These are phyloP conservation scores for Tolypocladium album DNA, from an alignment of 2,329 filamentous ascomycete species.

Conservation along the genomic window DNA sequence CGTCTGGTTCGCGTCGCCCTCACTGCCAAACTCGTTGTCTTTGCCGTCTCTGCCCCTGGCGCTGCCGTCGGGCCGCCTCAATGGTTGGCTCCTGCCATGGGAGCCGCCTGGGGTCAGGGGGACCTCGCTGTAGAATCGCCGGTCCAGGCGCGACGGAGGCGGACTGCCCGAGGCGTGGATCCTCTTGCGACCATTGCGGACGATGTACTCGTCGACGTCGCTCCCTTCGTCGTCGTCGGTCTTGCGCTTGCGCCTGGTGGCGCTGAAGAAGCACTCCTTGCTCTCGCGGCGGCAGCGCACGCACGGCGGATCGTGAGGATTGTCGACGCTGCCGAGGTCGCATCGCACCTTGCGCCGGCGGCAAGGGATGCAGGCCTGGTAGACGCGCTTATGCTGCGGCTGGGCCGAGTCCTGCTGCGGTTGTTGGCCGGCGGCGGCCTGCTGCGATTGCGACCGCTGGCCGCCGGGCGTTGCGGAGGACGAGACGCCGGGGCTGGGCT, in stretches of 20 bases:
- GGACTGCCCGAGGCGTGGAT: conserved; percentile 36
- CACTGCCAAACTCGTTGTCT: conserved; percentile 25
- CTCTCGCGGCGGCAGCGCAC: conserved; percentile 87
- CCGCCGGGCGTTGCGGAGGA: conserved; percentile 7
- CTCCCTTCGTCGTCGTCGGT: conserved; percentile 44
- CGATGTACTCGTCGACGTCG: conserved; percentile 54
- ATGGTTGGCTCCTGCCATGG: conserved; percentile 52
- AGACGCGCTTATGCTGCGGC: conserved; percentile 48
- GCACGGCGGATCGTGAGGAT: conserved; percentile 87
- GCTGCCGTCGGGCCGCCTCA: conserved; percentile 47
- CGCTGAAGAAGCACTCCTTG: conserved; percentile 96
- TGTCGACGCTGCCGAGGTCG: conserved; percentile 70
- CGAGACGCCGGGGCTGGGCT: conserved; percentile 9
- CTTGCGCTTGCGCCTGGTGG: conserved; percentile 87
- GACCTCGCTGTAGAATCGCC: conserved; percentile 36
- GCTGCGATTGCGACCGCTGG: conserved; percentile 7
- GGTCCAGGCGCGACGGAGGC: conserved; percentile 26
- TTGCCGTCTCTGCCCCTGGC: conserved; percentile 11
- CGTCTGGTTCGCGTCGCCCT: conserved; percentile 48
- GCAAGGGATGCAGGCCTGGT: conserved; percentile 53
- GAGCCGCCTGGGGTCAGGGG: conserved; percentile 57
- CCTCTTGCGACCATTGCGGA: conserved; percentile 65
- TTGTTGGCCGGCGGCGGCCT: conserved; percentile 7
- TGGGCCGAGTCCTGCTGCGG: conserved; percentile 1
- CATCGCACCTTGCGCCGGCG: conserved; percentile 52